phyloP scores from a whole-genome alignment of 1,284 basidiomycete species.

The Afroboletus lepidellus region DNA sequence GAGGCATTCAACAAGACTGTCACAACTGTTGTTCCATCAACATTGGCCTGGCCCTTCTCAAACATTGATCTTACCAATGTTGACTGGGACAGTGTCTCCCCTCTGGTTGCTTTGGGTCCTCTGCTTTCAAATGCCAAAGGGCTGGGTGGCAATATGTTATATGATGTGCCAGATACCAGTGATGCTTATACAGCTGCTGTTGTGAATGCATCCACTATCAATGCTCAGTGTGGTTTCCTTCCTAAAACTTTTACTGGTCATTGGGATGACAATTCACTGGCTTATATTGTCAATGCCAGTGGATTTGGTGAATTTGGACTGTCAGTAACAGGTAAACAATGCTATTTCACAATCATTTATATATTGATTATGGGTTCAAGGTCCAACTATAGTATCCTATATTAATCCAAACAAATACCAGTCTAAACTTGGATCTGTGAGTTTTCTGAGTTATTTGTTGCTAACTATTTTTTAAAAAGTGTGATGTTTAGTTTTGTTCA shows the following conservation, averaged over 20 bases:
- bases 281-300: constrained; percentile 1
- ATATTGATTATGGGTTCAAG: not conserved
- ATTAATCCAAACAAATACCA: not conserved
- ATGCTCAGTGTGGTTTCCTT: constrained; percentile 16
- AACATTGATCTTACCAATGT: constrained; percentile 1
- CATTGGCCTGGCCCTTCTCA: constrained; percentile 6
- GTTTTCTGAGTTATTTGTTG: not conserved
- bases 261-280: not conserved
- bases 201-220: constrained; percentile 13
- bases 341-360: not conserved
- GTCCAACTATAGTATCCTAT: not conserved
- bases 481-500: not conserved
- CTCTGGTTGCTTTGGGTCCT: constrained; percentile 1
- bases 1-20: constrained; percentile 10
- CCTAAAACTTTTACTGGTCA: not conserved
- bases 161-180: constrained; percentile 8
- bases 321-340: not conserved
- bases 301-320: constrained; percentile 6
- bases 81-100: constrained; percentile 4
- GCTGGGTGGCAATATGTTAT: constrained; percentile 10
- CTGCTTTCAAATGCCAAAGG: constrained; percentile 10
- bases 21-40: not conserved
- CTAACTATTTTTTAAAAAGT: not conserved
- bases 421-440: not conserved
- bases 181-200: constrained; percentile 1